phyloP scores from a whole-genome alignment of 352 stramenopile genomes.

The Phytophthora meadii region DNA sequence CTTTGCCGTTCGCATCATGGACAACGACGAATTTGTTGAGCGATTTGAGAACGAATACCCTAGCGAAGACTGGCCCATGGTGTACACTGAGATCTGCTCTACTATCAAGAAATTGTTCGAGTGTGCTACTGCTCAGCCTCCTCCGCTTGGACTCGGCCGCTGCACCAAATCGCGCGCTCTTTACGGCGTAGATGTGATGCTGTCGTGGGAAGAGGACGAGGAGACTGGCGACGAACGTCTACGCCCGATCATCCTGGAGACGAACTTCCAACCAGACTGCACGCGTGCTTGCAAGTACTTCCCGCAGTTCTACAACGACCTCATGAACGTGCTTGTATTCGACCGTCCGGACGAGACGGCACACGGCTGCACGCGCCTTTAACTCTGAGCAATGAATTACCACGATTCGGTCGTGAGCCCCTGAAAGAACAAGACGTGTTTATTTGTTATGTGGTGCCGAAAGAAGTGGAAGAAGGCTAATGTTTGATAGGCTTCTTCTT shows the following conservation, averaged over 20 bases:
- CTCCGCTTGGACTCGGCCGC: constrained; percentile 54
- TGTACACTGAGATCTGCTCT: constrained; percentile 50
- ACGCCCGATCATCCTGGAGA: constrained; percentile 55
- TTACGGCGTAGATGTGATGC: constrained; percentile 66
- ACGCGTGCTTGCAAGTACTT: constrained; percentile 64
- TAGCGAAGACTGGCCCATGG: constrained; percentile 50
- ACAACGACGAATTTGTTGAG: constrained; percentile 54
- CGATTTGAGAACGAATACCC: constrained; percentile 62
- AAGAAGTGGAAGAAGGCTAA: constrained; percentile 17
- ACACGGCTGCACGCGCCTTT: constrained; percentile 54
- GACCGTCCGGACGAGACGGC: constrained; percentile 45
- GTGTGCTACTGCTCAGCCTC: constrained; percentile 45
- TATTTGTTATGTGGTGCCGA: constrained; percentile 8
- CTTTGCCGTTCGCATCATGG: constrained; percentile 59
- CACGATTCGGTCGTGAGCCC: neutral
- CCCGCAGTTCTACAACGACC: constrained; percentile 60
- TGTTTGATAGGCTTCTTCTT: constrained; percentile 57
- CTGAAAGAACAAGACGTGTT: neutral
- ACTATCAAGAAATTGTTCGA: constrained; percentile 63
- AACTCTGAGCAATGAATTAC: constrained; percentile 9
- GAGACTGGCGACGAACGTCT: constrained; percentile 49
- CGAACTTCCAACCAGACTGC: constrained; percentile 68
- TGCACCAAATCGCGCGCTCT: constrained; percentile 60
- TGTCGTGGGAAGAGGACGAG: constrained; percentile 48
- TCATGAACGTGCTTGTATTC: constrained; percentile 64